Base-by-base conservation (phyloP, 768 basidiomycete genomes). In the Collybiopsis confluens region DNA sequence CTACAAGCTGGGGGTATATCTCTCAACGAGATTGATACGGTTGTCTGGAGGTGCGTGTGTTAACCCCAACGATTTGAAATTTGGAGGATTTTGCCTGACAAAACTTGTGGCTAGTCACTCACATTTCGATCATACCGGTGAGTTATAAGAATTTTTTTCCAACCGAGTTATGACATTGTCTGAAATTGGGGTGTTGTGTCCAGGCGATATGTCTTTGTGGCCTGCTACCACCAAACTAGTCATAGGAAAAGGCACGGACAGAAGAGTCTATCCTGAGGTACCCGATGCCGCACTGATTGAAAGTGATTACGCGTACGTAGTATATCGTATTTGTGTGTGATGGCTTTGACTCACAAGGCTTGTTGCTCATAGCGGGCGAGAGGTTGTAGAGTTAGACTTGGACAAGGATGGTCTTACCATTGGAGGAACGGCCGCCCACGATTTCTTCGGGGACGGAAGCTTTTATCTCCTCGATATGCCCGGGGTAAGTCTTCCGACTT, bases 401-500 rank as follows among this genome's bases (percentile, higher is more conserved):
- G 27, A 43, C 9, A 42, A 42, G 13, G 9, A n/a, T 7, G 27
- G 16, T 18, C 24, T 57, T 5, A 23, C 33, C 18, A 47, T 60
- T 28, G 59, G 48, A 16, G 54, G 42, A 18, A 49, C 58, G 48
- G 26, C 43, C 4, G 57, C 59, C 3, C 18, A 49, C 42, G 59
- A 60, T 33, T 58, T 40, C 37, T 60, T 60, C n/a, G 54, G 41
- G 4, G 59, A 60, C 26, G 59, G 59, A 7, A 58, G 57, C 30
- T 44, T 60, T 21, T 60, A 58, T 37, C 28, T 60, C 26, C 51
- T 59, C 13, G 56, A 56, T 23, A 46, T 54, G 8, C 58, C 58
- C 16, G 58, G 58, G 11, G 58, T 54, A 18, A 41, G 55, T 49
- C 21, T 24, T 4, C 6, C 27, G 13, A 33, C 2, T 20, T 46